Base-by-base conservation (phyloP, 441 rosid genomes). In the Flueggea neowawraea region DNA sequence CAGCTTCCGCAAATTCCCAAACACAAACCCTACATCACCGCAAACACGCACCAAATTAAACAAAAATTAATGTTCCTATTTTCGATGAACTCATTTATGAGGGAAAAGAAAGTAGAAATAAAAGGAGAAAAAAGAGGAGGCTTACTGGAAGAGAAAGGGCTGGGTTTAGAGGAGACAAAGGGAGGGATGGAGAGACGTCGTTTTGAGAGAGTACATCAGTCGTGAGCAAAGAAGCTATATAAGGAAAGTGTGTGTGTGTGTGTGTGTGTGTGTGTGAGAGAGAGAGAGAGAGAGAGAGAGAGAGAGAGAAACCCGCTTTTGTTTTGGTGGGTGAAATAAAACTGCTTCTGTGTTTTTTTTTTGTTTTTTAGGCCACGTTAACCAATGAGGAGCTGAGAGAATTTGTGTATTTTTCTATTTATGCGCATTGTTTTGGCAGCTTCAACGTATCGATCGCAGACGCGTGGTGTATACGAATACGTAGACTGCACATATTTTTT, bases 401-500 rank as follows among this genome's bases (percentile, higher is more conserved):
- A 31, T 45, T 1, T 36, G 41, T 36, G 41, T 47, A 47, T 47
- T 47, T 47, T 47, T 47, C 12, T 47, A 47, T 47, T 47, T 63
- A 22, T 11, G 61, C 57, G 49, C 62, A 58, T 17, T 3, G 11
- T 36, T 43, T 44, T 51, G 16, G 41, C 56, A 7, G 17, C 15
- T 31, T 31, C 63, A 13, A 53, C 87, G 57, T 72, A 74, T 84
- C 65, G 85, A 78, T 80, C 58, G 5, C 52, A 31, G 89, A 84
- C 89, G 69, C 86, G 85, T 82, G 81, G 67, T 52, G 66, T 49
- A 16, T 59, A 55, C 54, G 65, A 7, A 17, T 56, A 16, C 60
- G 67, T 22, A 56, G 6, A 5, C 41, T 5, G 41, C n/a, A n/a
- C n/a, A n/a, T n/a, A n/a, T n/a, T n/a, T n/a, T n/a, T n/a, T n/a